Evolutionary conservation across 139 green algal genomes (phyloP), one percentile per base, ranked within the genome.

Genomic region (Auxenochlorella protothecoides): DNA sequence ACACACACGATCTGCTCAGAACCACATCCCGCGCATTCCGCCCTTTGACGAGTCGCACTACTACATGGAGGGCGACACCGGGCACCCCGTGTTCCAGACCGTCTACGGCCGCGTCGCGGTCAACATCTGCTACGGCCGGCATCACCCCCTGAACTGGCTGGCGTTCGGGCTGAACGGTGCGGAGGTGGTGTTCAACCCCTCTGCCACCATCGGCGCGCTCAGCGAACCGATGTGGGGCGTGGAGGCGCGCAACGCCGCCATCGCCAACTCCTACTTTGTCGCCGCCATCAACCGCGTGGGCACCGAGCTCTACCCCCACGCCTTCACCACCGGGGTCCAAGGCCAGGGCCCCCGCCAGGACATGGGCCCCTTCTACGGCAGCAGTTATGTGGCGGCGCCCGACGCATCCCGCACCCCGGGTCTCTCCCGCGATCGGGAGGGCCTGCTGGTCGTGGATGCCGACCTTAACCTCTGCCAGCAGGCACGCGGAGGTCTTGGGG

Each of bases 21-120:
- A 98, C 78, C 94, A 98, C 87, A 98, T 98, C 65, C 94, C 94
- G 0, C 84, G 94, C 16, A 91, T 98, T 11, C 92, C 92, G 54
- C 93, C 98, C 79, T 98, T 98, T 79, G 97, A 98, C 74, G 94
- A 98, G 84, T 89, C 76, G 69, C 95, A 90, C 9, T 98, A 98
- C 83, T 98, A 98, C 84, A 91, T 98, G 89, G 93, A 97, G 81
- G 92, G 73, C 16, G 72, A 73, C 73, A 78, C 73, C 0, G 85
- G 85, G 7, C 89, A 94, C 78, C 77, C 88, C 0, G 88, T 93
- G 14, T 98, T 98, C 85, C 87, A 97, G 66, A 98, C 94, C 3
- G 82, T 79, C 3, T 96, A 86, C 70, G 92, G 91, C 27, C 85
- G 79, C 11, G 94, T 98, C 66, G 93, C 77, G 6, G 78, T 98